Evolutionary conservation across 2,329 filamentous ascomycete species (phyloP).

Genomic region (Ophiostoma sp.): DNA sequence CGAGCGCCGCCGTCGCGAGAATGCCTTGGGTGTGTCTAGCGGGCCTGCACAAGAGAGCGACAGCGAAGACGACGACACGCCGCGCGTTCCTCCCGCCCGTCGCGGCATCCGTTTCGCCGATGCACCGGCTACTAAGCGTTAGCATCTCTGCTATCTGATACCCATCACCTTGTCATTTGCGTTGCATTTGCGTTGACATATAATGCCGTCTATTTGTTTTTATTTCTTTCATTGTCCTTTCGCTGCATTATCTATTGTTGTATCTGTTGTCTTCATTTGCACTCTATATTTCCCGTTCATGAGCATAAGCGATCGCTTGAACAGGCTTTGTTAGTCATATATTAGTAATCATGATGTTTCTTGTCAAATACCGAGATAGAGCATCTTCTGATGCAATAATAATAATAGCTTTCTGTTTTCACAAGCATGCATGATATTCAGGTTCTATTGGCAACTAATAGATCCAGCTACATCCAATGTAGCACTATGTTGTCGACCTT

Average conservation of each 20-base stretch:
- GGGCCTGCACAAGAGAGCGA: conserved; percentile 38
- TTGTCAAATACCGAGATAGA: background rate
- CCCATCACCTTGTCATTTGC: background rate
- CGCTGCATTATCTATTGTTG: background rate
- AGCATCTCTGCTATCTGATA: background rate
- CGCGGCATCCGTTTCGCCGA: conserved; percentile 61
- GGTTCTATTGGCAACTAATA: no score
- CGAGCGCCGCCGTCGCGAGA: conserved; percentile 66
- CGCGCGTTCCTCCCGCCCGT: conserved; percentile 47
- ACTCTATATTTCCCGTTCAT: background rate
- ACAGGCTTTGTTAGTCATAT: background rate
- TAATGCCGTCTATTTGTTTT: background rate
- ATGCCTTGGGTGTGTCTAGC: conserved; percentile 57
- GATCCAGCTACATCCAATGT: background rate
- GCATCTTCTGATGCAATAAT: background rate
- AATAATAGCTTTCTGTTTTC: background rate
- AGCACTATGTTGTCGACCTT: background rate
- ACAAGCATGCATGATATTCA: no score
- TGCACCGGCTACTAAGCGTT: conserved; percentile 28
- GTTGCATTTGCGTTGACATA: background rate
- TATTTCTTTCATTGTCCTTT: background rate
- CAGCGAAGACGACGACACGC: conserved; percentile 55
- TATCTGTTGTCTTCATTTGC: background rate
- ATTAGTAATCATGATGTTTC: background rate
- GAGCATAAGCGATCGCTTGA: conserved; percentile 9